These are phyloP conservation scores for Ceratorhiza oryzae-sativae DNA, from an alignment of 1,284 basidiomycete species.

Conservation along the genomic window DNA sequence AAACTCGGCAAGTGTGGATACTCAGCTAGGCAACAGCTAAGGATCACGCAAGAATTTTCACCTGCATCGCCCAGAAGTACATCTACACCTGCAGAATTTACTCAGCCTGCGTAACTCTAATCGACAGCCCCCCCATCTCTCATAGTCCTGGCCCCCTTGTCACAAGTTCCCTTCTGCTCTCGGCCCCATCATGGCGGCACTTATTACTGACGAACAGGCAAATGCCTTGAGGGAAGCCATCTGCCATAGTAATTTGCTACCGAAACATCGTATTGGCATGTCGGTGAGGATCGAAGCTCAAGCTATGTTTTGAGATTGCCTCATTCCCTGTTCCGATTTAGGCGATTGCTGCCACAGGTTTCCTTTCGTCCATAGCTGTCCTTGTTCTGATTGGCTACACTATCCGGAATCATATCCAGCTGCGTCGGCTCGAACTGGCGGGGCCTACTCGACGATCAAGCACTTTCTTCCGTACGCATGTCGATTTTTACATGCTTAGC, in stretches of 20 bases:
- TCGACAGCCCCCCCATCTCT: not conserved
- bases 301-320: not conserved
- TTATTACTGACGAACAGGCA: constrained; percentile 15
- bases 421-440: constrained; percentile 30
- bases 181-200: constrained; percentile 15
- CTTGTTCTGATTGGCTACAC: constrained; percentile 25
- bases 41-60: not conserved
- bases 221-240: not conserved
- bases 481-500: constrained; percentile 42
- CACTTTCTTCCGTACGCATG: constrained; percentile 40
- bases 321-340: not conserved
- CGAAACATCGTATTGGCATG: constrained; percentile 27
- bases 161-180: not conserved
- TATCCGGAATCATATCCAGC: constrained; percentile 29
- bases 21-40: constrained; percentile 5
- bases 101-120: constrained; percentile 5
- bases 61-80: constrained; percentile 11
- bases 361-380: constrained; percentile 24
- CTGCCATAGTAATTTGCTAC: constrained; percentile 17
- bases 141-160: not conserved
- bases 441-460: constrained; percentile 29
- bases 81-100: not conserved
- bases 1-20: constrained; percentile 27
- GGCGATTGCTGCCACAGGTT: constrained; percentile 6
- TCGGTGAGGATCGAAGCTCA: constrained; percentile 10